phyloP scores from a whole-genome alignment of 2,329 filamentous ascomycete species.

The Microsporum canis region DNA sequence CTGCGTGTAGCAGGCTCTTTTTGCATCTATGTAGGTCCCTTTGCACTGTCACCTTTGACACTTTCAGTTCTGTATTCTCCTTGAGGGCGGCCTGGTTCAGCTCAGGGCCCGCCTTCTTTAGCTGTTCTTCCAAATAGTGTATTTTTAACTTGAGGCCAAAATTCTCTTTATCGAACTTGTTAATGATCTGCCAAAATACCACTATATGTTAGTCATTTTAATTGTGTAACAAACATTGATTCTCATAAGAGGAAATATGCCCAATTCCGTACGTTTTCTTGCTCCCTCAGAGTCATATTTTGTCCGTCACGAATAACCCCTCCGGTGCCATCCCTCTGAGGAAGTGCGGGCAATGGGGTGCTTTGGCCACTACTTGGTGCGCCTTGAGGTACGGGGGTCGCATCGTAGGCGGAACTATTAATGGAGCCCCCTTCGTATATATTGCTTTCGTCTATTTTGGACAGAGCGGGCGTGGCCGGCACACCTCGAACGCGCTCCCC shows the following conservation, averaged over 20 bases:
- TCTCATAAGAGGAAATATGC: neutral
- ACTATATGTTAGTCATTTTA: neutral
- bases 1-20: slow-evolving; percentile 69
- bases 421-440: slow-evolving; percentile 54
- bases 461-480: slow-evolving; percentile 61
- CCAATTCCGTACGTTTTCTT: slow-evolving; percentile 51
- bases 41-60: slow-evolving; percentile 81
- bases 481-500: slow-evolving; percentile 41
- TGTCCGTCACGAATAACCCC: slow-evolving; percentile 64
- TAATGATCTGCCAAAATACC: slow-evolving; percentile 49
- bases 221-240: neutral
- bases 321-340: slow-evolving; percentile 51
- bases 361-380: slow-evolving; percentile 70
- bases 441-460: slow-evolving; percentile 58
- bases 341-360: slow-evolving; percentile 64
- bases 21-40: slow-evolving; percentile 75
- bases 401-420: slow-evolving; percentile 49
- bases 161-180: slow-evolving; percentile 96
- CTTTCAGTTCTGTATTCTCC: slow-evolving; percentile 94
- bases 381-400: slow-evolving; percentile 63
- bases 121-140: slow-evolving; percentile 84
- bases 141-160: slow-evolving; percentile 95
- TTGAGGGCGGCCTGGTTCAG: slow-evolving; percentile 81
- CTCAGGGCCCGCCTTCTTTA: slow-evolving; percentile 76
- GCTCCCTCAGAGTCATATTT: slow-evolving; percentile 83